Percentiles rank a stretch among this genome's conserved stretches.
Evolutionary conservation across 495 filamentous ascomycete species (phyloP).

Genomic region (Penicillium parvum): DNA sequence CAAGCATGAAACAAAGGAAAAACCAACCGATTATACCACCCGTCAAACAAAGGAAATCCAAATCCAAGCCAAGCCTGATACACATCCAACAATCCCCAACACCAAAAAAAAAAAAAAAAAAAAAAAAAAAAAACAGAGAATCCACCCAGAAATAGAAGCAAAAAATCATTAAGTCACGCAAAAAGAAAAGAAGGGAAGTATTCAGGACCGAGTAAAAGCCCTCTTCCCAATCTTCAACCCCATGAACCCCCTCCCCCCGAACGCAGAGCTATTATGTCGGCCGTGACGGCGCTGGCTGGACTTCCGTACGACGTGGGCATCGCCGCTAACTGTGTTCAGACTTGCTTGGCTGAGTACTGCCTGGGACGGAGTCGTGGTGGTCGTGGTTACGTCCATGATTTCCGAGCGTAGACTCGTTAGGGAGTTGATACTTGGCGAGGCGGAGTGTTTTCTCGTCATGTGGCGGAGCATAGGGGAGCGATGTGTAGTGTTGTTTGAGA

Average conservation of each 20-base stretch:
- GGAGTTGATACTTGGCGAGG: conserved; percentile 69
- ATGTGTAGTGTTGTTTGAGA: conserved; percentile 20
- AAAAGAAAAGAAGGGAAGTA: background rate
- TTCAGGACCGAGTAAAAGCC: conserved; percentile 25
- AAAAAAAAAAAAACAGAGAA: background rate
- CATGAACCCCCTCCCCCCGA: conserved; percentile 31
- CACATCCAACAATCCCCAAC: background rate
- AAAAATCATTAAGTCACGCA: conserved; percentile 7
- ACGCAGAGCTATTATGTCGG: conserved; percentile 17
- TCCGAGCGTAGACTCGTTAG: conserved; percentile 55
- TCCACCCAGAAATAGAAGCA: background rate
- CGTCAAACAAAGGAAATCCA: background rate
- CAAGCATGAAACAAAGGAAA: background rate
- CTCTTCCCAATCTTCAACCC: conserved; percentile 34
- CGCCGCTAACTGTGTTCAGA: conserved; percentile 3
- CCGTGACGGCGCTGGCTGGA: conserved; percentile 19
- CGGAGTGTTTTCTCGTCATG: conserved; percentile 39
- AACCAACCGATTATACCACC: too few relatives aligned
- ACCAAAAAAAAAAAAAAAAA: background rate
- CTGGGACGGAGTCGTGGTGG: background rate
- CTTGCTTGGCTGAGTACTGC: conserved; percentile 4
- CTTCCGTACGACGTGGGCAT: conserved; percentile 12
- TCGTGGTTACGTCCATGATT: conserved; percentile 44
- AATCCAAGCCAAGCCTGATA: background rate
- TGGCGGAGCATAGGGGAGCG: conserved; percentile 28